Base-by-base conservation (phyloP, 352 stramenopile species). In the Phytopythium helicoides region DNA sequence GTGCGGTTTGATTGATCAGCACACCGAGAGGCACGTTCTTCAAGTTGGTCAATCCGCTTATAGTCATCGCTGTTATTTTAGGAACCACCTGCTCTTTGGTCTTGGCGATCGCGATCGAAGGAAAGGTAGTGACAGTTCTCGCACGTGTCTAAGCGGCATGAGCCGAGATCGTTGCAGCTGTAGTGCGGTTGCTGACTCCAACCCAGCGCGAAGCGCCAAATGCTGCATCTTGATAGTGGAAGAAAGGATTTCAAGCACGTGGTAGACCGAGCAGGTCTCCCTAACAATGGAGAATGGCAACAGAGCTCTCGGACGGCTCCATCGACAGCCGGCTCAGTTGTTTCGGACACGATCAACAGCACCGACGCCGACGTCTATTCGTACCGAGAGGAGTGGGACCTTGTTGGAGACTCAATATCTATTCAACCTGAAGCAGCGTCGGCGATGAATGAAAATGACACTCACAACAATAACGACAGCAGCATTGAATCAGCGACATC, bases 331-430 rank as follows among this genome's bases (percentile, higher is more conserved):
- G 54, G 26, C 14, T 78, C 67, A 7, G 59, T 38, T n/a, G 54
- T 31, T 15, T 51, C 63, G 6, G 71, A 79, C 5, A 73, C 69
- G 21, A 80, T 77, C 47, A 54, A 48, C 49, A 80, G 63, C 44
- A 62, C 44, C 31, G 72, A 80, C 16, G 64, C 74, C 26, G 58
- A 72, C 1, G 65, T 60, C 18, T 56, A 52, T n/a, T 51, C 45
- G n/a, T 51, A 40, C 33, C 77, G 60, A 26, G 59, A 79, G 9
- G 71, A 81, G 15, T 81, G 67, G 62, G 62, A 74, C 11, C 45
- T 51, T 3, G 4, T 0, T 7, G 45, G 10, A 11, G 2, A 11
- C 12, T 38, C 45, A 33, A 28, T 18, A 51, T 6, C 45, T n/a
- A 33, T n/a, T n/a, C 28, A 33, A 33, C 5, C 28, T 12, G 45